A percentile compares a stretch with the other conserved stretches of the same genome.
Conservation (phyloP, 2,329 filamentous ascomycete species). For the Cladosporium halotolerans region DNA sequence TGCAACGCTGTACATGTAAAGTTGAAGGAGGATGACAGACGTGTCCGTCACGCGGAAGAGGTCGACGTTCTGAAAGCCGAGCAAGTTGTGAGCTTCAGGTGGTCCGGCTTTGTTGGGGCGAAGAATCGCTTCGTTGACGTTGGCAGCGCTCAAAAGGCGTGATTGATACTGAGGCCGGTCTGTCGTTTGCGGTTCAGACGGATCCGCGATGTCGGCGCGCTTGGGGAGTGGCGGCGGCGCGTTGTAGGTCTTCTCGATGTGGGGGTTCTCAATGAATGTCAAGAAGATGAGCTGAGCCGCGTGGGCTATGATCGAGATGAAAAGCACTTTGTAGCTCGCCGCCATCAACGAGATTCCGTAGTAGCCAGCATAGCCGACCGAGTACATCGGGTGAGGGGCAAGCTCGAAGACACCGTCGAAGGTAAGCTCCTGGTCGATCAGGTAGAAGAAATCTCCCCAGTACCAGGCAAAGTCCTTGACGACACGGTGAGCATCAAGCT, state of each 20-base stretch:
- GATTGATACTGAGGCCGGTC: slow-evolving; percentile 35
- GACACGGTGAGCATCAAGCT: slow-evolving; percentile 92
- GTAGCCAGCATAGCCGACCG: slow-evolving; percentile 93
- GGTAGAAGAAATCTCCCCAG: slow-evolving; percentile 98
- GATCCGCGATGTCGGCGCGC: slow-evolving; percentile 45
- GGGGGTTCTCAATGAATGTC: slow-evolving; percentile 85
- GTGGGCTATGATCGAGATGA: slow-evolving; percentile 94
- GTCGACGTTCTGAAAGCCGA: slow-evolving; percentile 80
- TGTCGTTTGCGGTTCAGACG: slow-evolving; percentile 32
- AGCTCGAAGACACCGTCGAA: slow-evolving; percentile 99
- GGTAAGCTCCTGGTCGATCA: slow-evolving; percentile 94
- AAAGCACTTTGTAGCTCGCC: slow-evolving; percentile 92
- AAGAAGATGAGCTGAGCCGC: slow-evolving; percentile 92
- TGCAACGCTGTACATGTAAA: slow-evolving; percentile 69
- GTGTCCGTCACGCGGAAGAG: slow-evolving; percentile 81
- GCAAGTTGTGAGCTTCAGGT: slow-evolving; percentile 69
- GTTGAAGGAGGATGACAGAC: slow-evolving; percentile 67
- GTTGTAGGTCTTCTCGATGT: slow-evolving; percentile 98
- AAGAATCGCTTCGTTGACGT: slow-evolving; percentile 29
- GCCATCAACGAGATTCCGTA: slow-evolving; percentile 98
- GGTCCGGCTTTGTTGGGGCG: slow-evolving; percentile 48
- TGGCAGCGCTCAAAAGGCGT: slow-evolving; percentile 33
- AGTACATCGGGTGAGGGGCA: slow-evolving; percentile 98
- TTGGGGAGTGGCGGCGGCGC: slow-evolving; percentile 59
- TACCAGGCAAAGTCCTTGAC: slow-evolving; percentile 99